These are phyloP conservation scores for Plantago elongata DNA, from an alignment of 257 asterid genomes.

Conservation along the genomic window DNA sequence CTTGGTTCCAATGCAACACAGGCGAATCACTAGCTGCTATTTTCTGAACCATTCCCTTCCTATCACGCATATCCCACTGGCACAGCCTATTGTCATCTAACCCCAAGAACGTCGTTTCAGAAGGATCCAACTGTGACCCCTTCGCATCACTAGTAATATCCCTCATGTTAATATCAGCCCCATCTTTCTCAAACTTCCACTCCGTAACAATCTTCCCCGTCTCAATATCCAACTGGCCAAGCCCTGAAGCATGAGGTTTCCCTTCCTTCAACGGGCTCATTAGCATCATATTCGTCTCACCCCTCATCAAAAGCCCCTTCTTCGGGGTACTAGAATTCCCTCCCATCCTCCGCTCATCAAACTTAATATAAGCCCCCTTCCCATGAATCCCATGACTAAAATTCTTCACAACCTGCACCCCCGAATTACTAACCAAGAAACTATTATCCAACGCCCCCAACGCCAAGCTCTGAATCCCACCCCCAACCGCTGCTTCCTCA, in stretches of 20 bases:
- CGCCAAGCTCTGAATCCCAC: conserved; percentile 91
- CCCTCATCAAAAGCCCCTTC: conserved; percentile 89
- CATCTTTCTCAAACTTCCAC: conserved; percentile 95
- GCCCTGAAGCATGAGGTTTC: conserved; percentile 60
- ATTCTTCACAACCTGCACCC: conserved; percentile 96
- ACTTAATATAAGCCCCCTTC: conserved; percentile 86
- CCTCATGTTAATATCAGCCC: conserved; percentile 74
- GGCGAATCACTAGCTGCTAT: conserved; percentile 61
- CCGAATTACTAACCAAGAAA: conserved; percentile 79
- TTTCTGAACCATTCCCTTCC: conserved; percentile 82
- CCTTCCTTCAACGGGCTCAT: conserved; percentile 87
- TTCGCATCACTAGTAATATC: conserved; percentile 82
- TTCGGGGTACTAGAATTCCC: conserved; percentile 53
- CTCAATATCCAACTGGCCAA: conserved; percentile 93
- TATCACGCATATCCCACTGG: conserved; percentile 98
- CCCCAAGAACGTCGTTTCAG: conserved; percentile 92
- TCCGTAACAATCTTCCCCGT: conserved; percentile 90
- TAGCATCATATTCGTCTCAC: conserved; percentile 94
- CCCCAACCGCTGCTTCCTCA: conserved; percentile 81
- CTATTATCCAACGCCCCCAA: conserved; percentile 97
- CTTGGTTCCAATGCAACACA: conserved; percentile 84
- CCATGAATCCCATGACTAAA: conserved; percentile 97
- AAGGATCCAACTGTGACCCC: conserved; percentile 96
- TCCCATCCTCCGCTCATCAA: conserved; percentile 45
- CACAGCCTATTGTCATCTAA: conserved; percentile 81